phyloP scores from a whole-genome alignment of 2,329 filamentous ascomycete species.

The Dothideomycetes sp. region DNA sequence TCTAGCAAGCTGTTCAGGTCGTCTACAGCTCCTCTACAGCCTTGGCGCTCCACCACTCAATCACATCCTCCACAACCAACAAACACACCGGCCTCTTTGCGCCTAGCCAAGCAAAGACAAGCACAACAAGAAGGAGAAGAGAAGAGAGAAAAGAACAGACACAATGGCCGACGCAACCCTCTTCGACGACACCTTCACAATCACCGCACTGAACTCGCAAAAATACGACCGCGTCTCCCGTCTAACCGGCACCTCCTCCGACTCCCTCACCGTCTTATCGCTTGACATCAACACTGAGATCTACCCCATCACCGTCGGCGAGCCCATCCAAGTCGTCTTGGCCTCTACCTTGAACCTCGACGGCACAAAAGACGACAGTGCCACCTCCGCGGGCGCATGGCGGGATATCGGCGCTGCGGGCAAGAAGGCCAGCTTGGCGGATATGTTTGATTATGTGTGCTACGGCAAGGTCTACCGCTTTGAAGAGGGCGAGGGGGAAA shows the following conservation, averaged over 20 bases:
- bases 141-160: too few species aligned
- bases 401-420: slow-evolving; percentile 55
- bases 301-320: slow-evolving; percentile 64
- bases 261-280: slow-evolving; percentile 63
- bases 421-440: slow-evolving; percentile 45
- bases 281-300: slow-evolving; percentile 94
- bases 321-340: slow-evolving; percentile 69
- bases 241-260: slow-evolving; percentile 63
- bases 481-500: slow-evolving; percentile 71
- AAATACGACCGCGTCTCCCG: slow-evolving; percentile 96
- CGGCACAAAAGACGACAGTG: slow-evolving; percentile 50
- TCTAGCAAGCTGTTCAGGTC: too few species aligned
- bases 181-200: slow-evolving; percentile 83
- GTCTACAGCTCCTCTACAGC: too few species aligned
- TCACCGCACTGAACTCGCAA: slow-evolving; percentile 66
- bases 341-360: slow-evolving; percentile 80
- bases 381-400: slow-evolving; percentile 52
- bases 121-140: too few species aligned
- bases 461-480: slow-evolving; percentile 84
- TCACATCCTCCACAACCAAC: too few species aligned
- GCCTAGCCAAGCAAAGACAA: too few species aligned
- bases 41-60: too few species aligned
- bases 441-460: slow-evolving; percentile 80
- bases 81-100: too few species aligned
- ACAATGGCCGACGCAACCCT: slow-evolving; percentile 76